Evolutionary conservation across 129 eudicot genomes (phyloP), one percentile per base, ranked within the genome.

Genomic region (Pulicaria dysenterica): DNA sequence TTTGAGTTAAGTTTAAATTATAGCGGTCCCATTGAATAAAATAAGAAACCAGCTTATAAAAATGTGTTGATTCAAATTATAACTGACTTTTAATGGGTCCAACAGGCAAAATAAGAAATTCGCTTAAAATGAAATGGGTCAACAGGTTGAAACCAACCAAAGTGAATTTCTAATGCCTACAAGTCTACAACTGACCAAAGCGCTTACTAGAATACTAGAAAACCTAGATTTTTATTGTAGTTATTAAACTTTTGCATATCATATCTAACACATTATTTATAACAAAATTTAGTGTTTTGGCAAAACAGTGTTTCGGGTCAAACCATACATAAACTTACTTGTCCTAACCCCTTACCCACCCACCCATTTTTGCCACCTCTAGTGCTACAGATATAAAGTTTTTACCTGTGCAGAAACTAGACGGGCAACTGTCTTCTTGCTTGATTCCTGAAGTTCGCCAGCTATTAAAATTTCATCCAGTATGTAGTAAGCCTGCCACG

Each of bases 401-500:
- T 60, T 8, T 75, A 91, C 96, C 92, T 91, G 97, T 34, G 92
- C 78, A 56, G 92, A 92, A 13, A 91, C 80, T 79, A 91, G 64
- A 61, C 91, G 97, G 24, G 89, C 91, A 68, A 92, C 91, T 5
- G 94, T 79, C 82, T 89, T 92, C 89, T 92, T 92, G 84, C 96
- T 92, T n/a, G 98, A 89, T 74, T 92, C 98, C 78, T 89, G 98
- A 69, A 92, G 96, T 82, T 92, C 98, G 64, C 98, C 98, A 47
- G 96, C 96, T 51, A 92, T 92, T 53, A 92, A 60, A 62, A 89
- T 73, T 81, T 92, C 98, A 66, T 92, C 98, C 83, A 92, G 74
- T 72, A 92, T 89, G 78, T 84, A 92, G 69, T 89, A 92, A 63
- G 98, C 98, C 96, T 89, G 96, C 77, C 54, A 63, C 47, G 34